Base-by-base conservation (phyloP, 148 eudicot species). In the Mesembryanthemum crystallinum region DNA sequence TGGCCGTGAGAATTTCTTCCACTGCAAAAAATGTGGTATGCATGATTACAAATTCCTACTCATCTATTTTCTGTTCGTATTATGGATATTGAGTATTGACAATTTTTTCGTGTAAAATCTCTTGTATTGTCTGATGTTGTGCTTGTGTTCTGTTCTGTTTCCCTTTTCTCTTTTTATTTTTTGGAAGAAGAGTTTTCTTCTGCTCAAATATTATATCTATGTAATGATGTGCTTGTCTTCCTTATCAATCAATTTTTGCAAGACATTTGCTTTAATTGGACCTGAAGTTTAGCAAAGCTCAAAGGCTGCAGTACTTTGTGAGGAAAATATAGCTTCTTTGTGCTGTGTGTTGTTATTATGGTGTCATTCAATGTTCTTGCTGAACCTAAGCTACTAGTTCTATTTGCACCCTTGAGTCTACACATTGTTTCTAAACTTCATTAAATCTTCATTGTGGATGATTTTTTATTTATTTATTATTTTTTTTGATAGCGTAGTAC, bases 1-100 rank as follows among this genome's bases (percentile, higher is more conserved):
- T 8, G 98, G 98, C 43, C 91, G 88, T 72, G 93, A 96, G 81
- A 91, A 92, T 35, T 96, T 75, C 79, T 96, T 92, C 79, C 99
- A 96, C 81, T 96, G 99, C 97, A 81, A 87, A 77, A 96, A 89
- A 80, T 96, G 99, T 54, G 97, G 99, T 96, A 92, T 77, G 91
- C 69, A 66, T 55, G 49, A 18, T 63, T 45, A 49, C 43, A 37
- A 27, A n/a, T 8, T 52, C 32, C 67, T 21, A 24, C 29, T 55
- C 37, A 65, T 61, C 51, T 14, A 8, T 32, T 30, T 12, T 80
- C 10, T 20, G 5, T 7, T 47, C 0, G 17, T 42, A 15, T 37
- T 43, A 58, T 12, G 24, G 23, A 65, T 29, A 64, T 21, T 43
- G 15, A 7, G 42, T 39, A 35, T 59, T 71, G n/a, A 23, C n/a